Conservation (phyloP, 257 asterid genomes). For the Solanum rostratum region DNA sequence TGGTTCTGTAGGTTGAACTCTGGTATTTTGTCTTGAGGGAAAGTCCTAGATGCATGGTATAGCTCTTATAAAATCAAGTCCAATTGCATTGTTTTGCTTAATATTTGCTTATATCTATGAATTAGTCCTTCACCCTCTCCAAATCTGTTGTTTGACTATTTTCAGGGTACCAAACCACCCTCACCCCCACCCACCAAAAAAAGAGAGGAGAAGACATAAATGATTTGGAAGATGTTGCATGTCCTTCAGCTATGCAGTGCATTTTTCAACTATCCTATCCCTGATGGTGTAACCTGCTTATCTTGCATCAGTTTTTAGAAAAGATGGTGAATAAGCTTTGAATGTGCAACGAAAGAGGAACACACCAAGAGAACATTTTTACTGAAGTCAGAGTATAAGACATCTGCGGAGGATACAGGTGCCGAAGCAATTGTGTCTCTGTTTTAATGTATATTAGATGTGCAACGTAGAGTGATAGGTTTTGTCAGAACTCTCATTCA, state of each 20-base stretch:
- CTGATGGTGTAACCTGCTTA: background rate
- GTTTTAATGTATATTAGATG: slow-evolving; percentile 18
- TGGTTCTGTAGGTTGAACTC: background rate
- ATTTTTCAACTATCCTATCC: background rate
- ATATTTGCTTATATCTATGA: background rate
- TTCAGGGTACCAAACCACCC: background rate
- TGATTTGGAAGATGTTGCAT: background rate
- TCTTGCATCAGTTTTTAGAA: slow-evolving; percentile 76
- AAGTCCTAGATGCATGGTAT: background rate
- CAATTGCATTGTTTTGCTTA: background rate
- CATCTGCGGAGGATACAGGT: slow-evolving; percentile 75
- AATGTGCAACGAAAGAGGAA: slow-evolving; percentile 80
- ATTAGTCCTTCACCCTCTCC: background rate
- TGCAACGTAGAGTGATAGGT: background rate
- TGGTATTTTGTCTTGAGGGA: background rate
- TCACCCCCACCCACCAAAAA: background rate
- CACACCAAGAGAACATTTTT: slow-evolving; percentile 87
- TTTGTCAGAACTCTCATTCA: background rate
- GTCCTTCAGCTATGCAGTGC: background rate
- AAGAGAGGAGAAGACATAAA: background rate
- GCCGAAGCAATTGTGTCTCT: slow-evolving; percentile 29
- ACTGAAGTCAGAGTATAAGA: slow-evolving; percentile 90
- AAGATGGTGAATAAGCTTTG: slow-evolving; percentile 86
- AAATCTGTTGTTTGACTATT: background rate
- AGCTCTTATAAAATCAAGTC: background rate